Evolutionary conservation across 345 rosid genomes (phyloP), one percentile per base, ranked within the genome.

Genomic region (Citrus mangshanensis): DNA sequence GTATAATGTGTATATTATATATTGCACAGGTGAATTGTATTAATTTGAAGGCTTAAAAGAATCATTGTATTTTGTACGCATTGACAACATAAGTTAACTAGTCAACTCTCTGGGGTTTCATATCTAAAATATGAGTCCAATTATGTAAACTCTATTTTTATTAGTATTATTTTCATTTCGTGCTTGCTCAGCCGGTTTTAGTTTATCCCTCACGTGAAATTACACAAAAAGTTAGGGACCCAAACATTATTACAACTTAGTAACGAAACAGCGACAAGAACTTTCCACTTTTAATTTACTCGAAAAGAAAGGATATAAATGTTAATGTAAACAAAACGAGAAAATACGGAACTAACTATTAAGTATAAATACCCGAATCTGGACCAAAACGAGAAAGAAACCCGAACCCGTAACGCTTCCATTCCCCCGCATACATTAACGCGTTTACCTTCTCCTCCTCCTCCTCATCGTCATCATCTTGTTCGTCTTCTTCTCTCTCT

Each of bases 391-490:
- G 19, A 18, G 21, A 54, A 54, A 18, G 6, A 18, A 54, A 5
- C n/a, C 60, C 70, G 75, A 16, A 68, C 56, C 72, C 51, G 69
- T 18, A 34, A 35, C 4, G 4, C 58, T 56, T 9, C n/a, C 34
- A 38, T 14, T 12, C 32, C 35, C 40, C 40, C 12, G 0, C 21
- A 34, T 16, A 8, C 35, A 34, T 24, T 13, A 2, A 60, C 77
- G 77, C 83, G 80, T 81, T 72, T 64, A 27, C 67, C 77, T 81
- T 7, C 59, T 69, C 51, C 1, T 12, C 18, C 0, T n/a, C 9
- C 1, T 13, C 21, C 0, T 9, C 32, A 10, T 22, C 27, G 22
- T 68, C n/a, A 42, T 16, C 28, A 8, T 18, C 10, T 13, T 35
- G 40, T 55, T 19, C 34, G 19, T 70, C 58, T 42, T 18, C 19